A percentile compares a stretch with the other conserved stretches of the same genome.
Conservation (phyloP, 1,139 yeast species). For the Nakaseomyces sp. region DNA sequence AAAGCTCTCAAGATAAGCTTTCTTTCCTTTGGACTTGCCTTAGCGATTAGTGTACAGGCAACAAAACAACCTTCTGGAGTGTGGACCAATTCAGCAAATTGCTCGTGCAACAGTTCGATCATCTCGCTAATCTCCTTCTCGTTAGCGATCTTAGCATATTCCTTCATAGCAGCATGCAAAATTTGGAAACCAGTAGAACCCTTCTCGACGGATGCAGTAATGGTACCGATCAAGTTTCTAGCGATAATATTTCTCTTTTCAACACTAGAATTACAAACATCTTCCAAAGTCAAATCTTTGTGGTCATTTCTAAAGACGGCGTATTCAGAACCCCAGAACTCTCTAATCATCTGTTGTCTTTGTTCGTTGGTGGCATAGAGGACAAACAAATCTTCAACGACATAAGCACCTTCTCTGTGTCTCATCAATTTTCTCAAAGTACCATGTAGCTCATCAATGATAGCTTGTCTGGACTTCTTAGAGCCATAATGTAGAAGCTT, state of each 20-base stretch:
- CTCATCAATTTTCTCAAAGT: constrained; percentile 85
- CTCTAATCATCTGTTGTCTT: constrained; percentile 83
- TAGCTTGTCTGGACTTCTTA: constrained; percentile 62
- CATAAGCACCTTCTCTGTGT: constrained; percentile 98
- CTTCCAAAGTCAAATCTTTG: constrained; percentile 51
- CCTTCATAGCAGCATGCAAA: constrained; percentile 92
- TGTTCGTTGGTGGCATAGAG: constrained; percentile 80
- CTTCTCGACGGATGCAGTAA: constrained; percentile 84
- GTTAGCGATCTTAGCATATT: constrained; percentile 62
- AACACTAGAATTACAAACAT: constrained; percentile 59
- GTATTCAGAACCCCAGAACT: constrained; percentile 95
- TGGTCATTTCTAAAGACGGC: constrained; percentile 82
- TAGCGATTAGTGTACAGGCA: constrained; percentile 69
- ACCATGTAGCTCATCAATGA: constrained; percentile 82
- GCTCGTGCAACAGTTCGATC: constrained; percentile 76
- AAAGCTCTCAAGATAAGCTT: constrained; percentile 64
- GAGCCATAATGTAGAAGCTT: constrained; percentile 89
- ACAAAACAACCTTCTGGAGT: constrained; percentile 92
- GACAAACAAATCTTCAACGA: constrained; percentile 85
- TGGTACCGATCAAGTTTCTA: constrained; percentile 70
- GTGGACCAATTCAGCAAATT: constrained; percentile 89
- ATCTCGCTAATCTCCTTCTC: constrained; percentile 68
- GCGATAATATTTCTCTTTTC: constrained; percentile 77
- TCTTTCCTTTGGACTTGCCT: constrained; percentile 89
- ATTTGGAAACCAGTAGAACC: constrained; percentile 96